Percentiles rank a stretch among this genome's conserved stretches.
Conservation (phyloP, 148 eudicot genomes). For the Diospyros kaki region DNA sequence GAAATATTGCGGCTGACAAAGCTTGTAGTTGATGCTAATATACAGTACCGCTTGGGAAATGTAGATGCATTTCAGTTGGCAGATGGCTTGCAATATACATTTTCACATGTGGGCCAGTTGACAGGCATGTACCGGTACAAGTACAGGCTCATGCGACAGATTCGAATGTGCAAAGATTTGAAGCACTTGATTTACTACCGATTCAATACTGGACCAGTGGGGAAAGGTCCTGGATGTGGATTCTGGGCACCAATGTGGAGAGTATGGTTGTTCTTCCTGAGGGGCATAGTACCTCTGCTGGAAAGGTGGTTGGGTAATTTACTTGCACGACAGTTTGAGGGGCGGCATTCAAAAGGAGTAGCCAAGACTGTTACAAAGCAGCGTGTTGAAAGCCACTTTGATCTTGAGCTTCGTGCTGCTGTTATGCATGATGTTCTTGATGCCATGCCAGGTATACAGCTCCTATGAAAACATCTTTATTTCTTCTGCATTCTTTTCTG, state of each 20-base stretch:
- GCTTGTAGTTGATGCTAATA: constrained; percentile 98
- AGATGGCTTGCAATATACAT: constrained; percentile 96
- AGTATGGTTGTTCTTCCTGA: constrained; percentile 99
- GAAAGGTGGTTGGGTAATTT: constrained; percentile 98
- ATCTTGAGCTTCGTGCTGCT: constrained; percentile 99
- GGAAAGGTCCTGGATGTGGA: constrained; percentile 99
- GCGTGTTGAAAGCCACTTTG: constrained; percentile 99
- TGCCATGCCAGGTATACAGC: constrained; percentile 75
- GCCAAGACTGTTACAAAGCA: constrained; percentile 99
- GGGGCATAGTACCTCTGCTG: constrained; percentile 95
- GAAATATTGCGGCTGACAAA: constrained; percentile 95
- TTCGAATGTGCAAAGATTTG: constrained; percentile 97
- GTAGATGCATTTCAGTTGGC: constrained; percentile 99
- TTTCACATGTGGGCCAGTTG: constrained; percentile 97
- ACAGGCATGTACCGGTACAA: constrained; percentile 99
- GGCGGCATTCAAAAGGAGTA: constrained; percentile 98
- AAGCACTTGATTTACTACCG: constrained; percentile 97
- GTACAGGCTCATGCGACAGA: constrained; percentile 98
- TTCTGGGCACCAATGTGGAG: constrained; percentile 99
- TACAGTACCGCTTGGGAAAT: constrained; percentile 98
- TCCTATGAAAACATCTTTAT: not conserved
- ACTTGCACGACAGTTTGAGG: constrained; percentile 98
- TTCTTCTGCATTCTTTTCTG: not conserved
- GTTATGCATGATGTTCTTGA: constrained; percentile 99
- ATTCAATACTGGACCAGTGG: constrained; percentile 98